These are phyloP conservation scores for Rhodamnia rubescens DNA, from an alignment of 345 rosid genomes.

Conservation along the genomic window DNA sequence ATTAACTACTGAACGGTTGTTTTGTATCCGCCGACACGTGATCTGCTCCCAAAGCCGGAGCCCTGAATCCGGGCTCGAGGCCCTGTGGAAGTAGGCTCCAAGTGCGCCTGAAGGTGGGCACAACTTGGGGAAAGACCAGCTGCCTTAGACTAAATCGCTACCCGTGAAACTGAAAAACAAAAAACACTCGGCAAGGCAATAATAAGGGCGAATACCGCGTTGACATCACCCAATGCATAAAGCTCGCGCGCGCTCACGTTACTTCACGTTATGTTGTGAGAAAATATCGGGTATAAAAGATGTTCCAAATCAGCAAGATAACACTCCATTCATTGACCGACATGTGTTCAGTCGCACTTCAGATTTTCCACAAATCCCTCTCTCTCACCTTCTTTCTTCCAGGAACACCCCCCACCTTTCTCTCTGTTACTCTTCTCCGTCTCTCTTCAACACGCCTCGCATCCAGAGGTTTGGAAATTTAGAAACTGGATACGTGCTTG, in stretches of 20 bases:
- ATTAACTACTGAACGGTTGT: neutral
- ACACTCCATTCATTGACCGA: too few species aligned
- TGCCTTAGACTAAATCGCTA: neutral
- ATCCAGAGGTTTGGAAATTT: too few species aligned
- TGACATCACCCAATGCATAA: neutral
- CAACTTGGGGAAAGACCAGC: neutral
- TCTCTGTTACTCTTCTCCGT: too few species aligned
- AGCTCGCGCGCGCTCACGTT: neutral
- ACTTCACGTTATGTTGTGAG: neutral
- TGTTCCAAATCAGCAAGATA: too few species aligned
- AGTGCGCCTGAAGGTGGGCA: neutral
- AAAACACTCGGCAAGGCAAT: neutral
- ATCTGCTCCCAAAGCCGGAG: neutral
- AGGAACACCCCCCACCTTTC: too few species aligned
- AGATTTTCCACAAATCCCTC: too few species aligned
- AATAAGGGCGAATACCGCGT: neutral
- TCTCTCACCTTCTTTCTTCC: too few species aligned
- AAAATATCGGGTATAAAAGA: too few species aligned
- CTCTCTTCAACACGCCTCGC: too few species aligned
- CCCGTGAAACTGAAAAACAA: neutral
- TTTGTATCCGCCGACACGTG: neutral
- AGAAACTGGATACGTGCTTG: too few species aligned
- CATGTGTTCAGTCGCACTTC: too few species aligned
- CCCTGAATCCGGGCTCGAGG: neutral
- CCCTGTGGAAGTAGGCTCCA: neutral